Conservation (phyloP, 2,329 filamentous ascomycete species). For the Aureobasidium sp. region DNA sequence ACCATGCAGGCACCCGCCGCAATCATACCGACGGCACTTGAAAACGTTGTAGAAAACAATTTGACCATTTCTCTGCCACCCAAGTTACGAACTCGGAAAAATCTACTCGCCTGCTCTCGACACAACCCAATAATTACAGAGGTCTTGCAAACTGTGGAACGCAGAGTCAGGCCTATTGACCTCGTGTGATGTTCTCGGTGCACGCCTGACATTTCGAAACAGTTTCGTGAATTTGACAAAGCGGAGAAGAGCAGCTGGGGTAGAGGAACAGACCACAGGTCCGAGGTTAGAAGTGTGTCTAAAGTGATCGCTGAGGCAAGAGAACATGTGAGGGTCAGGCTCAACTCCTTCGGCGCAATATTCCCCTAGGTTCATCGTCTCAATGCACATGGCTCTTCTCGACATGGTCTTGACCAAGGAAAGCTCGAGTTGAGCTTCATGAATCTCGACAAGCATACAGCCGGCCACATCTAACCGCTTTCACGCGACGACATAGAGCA, state of each 20-base stretch:
- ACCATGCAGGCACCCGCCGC: constrained; percentile 10
- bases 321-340: not conserved
- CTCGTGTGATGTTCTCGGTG: not conserved
- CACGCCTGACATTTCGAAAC: not conserved
- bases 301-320: not conserved
- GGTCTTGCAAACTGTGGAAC: not conserved
- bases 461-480: not conserved
- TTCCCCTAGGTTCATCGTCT: not conserved
- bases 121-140: not conserved
- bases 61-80: not conserved
- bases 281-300: not conserved
- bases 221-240: not conserved
- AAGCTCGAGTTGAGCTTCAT: not conserved
- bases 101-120: not conserved
- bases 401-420: not conserved
- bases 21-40: not conserved
- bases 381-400: not conserved
- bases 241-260: too few relatives aligned
- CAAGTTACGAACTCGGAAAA: not conserved
- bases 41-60: not conserved
- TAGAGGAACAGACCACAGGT: not conserved
- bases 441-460: not conserved
- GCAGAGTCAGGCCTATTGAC: not conserved
- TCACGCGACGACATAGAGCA: not conserved
- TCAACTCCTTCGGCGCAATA: not conserved